A percentile compares a stretch with the other conserved stretches of the same genome.
Evolutionary conservation across 352 stramenopile genomes (phyloP).

Genomic region (Phytophthora crassamura): DNA sequence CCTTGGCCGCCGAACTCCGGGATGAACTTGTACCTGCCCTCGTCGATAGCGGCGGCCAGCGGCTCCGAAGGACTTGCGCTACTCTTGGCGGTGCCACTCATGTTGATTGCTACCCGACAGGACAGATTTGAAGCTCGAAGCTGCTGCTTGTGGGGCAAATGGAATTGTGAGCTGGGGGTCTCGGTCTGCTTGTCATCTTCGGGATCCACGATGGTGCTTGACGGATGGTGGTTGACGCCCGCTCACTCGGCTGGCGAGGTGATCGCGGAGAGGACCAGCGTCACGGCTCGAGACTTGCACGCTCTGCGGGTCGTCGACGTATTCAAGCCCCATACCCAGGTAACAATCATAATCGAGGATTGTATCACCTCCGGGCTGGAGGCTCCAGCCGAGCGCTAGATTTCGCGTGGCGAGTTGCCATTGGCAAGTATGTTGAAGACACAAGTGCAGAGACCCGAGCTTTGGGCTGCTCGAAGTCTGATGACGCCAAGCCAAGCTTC

Average conservation of each 20-base stretch:
- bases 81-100: too few relatives aligned
- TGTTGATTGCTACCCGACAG: too few relatives aligned
- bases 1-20: conserved; percentile 79
- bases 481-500: too few relatives aligned
- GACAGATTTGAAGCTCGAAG: too few relatives aligned
- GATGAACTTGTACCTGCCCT: conserved; percentile 42
- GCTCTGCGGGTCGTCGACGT: background rate
- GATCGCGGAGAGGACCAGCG: background rate
- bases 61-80: background rate
- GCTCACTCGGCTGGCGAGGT: background rate
- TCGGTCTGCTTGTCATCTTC: too few relatives aligned
- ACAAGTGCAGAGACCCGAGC: too few relatives aligned
- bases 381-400: too few relatives aligned
- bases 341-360: background rate
- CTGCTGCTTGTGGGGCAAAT: background rate
- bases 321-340: background rate
- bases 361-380: background rate
- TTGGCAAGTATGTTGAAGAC: conserved; percentile 1
- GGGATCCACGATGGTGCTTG: too few relatives aligned
- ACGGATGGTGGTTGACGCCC: too few relatives aligned
- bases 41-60: conserved; percentile 33
- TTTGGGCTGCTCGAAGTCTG: too few relatives aligned
- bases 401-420: conserved; percentile 3
- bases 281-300: background rate
- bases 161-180: conserved; percentile 1